phyloP scores from a whole-genome alignment of 2,329 filamentous ascomycete species.

The Fusarium annulatum region DNA sequence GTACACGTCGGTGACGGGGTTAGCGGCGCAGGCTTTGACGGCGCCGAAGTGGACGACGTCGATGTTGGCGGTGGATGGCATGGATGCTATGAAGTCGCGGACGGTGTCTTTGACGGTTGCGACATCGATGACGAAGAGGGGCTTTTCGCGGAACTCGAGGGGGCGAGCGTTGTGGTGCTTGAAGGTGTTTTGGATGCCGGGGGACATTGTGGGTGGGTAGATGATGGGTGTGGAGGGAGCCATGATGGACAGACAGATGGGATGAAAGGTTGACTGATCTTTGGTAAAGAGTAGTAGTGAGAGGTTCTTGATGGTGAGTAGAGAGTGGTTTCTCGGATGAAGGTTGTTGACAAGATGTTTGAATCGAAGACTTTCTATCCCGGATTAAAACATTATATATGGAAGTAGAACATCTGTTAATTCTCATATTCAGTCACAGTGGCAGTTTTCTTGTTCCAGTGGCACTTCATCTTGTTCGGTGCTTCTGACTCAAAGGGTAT shows the following conservation, averaged over 20 bases:
- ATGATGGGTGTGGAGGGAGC: not conserved
- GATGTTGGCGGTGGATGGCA: not conserved
- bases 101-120: not conserved
- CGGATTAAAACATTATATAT: not conserved
- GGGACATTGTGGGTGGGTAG: not conserved
- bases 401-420: not conserved
- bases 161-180: not conserved
- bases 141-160: not conserved
- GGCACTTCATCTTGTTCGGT: no score
- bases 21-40: not conserved
- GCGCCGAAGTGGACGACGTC: not conserved
- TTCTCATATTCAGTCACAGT: not conserved
- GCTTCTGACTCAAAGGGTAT: accelerated
- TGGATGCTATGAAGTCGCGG: not conserved
- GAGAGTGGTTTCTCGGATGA: not conserved
- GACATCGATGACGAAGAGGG: not conserved
- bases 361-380: not conserved
- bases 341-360: not conserved
- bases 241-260: accelerated
- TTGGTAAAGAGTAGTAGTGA: accelerated
- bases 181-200: not conserved
- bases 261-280: accelerated
- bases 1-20: not conserved
- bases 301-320: not conserved
- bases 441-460: not conserved